phyloP scores from a whole-genome alignment of 2,329 filamentous ascomycete genomes.

The Phaeoacremonium minimum region DNA sequence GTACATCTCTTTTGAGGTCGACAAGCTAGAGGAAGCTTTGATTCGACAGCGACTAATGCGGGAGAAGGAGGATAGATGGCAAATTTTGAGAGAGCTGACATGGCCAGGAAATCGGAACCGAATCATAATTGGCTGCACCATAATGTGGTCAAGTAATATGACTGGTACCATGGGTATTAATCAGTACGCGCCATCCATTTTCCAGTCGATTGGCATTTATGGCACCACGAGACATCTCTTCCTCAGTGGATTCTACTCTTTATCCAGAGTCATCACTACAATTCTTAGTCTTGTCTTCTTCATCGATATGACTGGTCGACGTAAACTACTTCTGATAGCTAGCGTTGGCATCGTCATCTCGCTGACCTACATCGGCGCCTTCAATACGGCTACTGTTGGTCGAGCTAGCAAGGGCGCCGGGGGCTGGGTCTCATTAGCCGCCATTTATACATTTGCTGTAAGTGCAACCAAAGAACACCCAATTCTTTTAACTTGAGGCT shows the following conservation, averaged over 20 bases:
- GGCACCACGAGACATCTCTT: neutral
- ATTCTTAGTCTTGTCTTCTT: neutral
- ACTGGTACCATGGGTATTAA: neutral
- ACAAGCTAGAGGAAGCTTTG: neutral
- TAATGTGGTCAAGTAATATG: neutral
- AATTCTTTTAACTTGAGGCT: neutral
- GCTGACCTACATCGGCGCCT: slow-evolving; percentile 19
- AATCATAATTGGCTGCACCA: neutral
- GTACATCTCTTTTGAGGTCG: neutral
- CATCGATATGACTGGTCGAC: neutral
- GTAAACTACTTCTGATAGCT: neutral
- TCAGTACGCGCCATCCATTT: neutral
- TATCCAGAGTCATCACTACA: neutral
- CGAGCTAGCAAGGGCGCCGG: neutral
- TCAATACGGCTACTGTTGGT: neutral
- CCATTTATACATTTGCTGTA: neutral
- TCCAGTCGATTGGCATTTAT: neutral
- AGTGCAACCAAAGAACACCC: neutral
- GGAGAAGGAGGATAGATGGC: neutral
- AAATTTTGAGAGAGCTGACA: neutral
- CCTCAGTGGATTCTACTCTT: neutral
- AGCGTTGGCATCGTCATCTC: slow-evolving; percentile 18
- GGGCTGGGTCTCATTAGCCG: neutral
- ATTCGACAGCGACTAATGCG: neutral
- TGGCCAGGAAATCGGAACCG: neutral